phyloP scores from a whole-genome alignment of 805 yeast genomes.

The Saccharomyces jurei region DNA sequence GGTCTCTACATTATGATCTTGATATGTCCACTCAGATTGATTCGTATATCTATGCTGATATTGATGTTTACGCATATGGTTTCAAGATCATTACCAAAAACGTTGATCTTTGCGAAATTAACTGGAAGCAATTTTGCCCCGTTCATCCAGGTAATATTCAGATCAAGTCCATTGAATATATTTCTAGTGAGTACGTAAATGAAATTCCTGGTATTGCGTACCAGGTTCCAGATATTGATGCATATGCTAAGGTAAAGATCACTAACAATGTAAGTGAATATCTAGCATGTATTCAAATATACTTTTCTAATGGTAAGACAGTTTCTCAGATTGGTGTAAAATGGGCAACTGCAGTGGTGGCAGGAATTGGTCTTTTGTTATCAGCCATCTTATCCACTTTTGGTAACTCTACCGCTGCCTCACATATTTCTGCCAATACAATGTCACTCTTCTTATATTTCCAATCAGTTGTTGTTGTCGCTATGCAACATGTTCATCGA shows the following conservation, averaged over 20 bases:
- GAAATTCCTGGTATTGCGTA: conserved; percentile 79
- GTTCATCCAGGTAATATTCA: conserved; percentile 74
- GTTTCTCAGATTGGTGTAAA: conserved; percentile 73
- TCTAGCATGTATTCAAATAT: conserved; percentile 69
- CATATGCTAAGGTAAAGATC: conserved; percentile 53
- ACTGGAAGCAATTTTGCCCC: conserved; percentile 88
- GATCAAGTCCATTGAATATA: conserved; percentile 60
- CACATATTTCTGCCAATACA: conserved; percentile 81
- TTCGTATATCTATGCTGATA: conserved; percentile 59
- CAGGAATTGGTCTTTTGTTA: conserved; percentile 76
- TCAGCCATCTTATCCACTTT: conserved; percentile 78
- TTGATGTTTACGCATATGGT: conserved; percentile 81
- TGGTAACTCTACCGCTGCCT: conserved; percentile 84
- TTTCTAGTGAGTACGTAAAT: conserved; percentile 40
- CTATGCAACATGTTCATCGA: conserved; percentile 77
- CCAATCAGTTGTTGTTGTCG: conserved; percentile 77
- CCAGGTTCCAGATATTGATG: conserved; percentile 81
- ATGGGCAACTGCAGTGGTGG: conserved; percentile 90
- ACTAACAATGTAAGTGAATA: conserved; percentile 36
- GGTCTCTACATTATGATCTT: conserved; percentile 59
- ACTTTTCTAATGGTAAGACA: conserved; percentile 69
- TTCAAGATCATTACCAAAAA: conserved; percentile 52
- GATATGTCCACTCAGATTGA: conserved; percentile 61
- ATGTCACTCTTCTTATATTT: conserved; percentile 77
- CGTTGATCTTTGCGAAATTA: conserved; percentile 52